phyloP scores from a whole-genome alignment of 306 rosid species.

The Gynostemma pentaphyllum region DNA sequence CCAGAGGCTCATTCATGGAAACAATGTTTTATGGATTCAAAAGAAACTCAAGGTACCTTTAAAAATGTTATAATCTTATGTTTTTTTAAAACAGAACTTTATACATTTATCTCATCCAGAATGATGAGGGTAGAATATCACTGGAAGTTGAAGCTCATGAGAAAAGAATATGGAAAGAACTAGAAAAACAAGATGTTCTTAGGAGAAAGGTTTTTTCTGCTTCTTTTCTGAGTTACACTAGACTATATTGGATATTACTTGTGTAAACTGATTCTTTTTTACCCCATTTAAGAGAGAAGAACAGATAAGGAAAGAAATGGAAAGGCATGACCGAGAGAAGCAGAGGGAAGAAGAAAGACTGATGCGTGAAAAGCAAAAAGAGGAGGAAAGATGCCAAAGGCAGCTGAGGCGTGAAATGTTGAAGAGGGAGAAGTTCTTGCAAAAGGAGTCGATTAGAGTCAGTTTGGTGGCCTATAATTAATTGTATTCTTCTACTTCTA shows the following conservation, averaged over 20 bases:
- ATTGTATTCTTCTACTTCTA: background rate
- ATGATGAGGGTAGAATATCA: conserved; percentile 51
- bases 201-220: conserved; percentile 46
- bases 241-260: background rate
- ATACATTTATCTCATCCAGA: conserved; percentile 27
- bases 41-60: conserved; percentile 57
- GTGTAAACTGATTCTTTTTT: conserved; percentile 14
- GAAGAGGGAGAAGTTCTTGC: conserved; percentile 56
- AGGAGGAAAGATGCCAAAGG: conserved; percentile 60
- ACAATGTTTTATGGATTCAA: conserved; percentile 35
- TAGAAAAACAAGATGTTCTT: conserved; percentile 62
- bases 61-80: background rate
- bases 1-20: conserved; percentile 28
- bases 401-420: conserved; percentile 65
- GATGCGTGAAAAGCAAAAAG: conserved; percentile 62
- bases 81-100: background rate
- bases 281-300: conserved; percentile 50
- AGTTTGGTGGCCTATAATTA: conserved; percentile 11
- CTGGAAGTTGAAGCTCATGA: conserved; percentile 71
- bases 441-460: conserved; percentile 60
- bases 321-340: conserved; percentile 64
- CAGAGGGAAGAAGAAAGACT: conserved; percentile 66
- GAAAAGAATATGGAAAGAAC: conserved; percentile 57
- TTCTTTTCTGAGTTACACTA: background rate
- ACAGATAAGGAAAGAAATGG: conserved; percentile 56